phyloP scores from a whole-genome alignment of 2,329 filamentous ascomycete genomes.

The Pseudopithomyces chartarum region DNA sequence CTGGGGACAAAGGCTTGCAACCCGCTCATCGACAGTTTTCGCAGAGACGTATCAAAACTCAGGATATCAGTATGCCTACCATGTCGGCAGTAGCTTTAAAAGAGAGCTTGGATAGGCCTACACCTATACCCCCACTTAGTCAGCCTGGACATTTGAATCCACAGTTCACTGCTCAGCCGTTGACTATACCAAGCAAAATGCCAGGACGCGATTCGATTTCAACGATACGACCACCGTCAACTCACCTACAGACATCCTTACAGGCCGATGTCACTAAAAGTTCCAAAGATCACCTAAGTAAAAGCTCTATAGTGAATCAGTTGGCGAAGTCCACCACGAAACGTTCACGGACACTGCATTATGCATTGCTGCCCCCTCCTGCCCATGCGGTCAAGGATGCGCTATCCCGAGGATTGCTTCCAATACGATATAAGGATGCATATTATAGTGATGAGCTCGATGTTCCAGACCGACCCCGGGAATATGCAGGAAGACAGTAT shows the following conservation, averaged over 20 bases:
- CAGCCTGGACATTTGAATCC: slow-evolving; percentile 63
- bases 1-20: slow-evolving; percentile 9
- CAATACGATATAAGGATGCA: slow-evolving; percentile 81
- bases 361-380: slow-evolving; percentile 48
- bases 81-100: slow-evolving; percentile 73
- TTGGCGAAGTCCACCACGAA: slow-evolving; percentile 25
- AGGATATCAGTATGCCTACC: slow-evolving; percentile 42
- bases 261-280: slow-evolving; percentile 19
- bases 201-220: too few species aligned
- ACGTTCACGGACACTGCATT: slow-evolving; percentile 35
- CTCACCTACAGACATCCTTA: slow-evolving; percentile 32
- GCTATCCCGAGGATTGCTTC: slow-evolving; percentile 62
- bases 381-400: slow-evolving; percentile 58
- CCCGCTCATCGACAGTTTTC: slow-evolving; percentile 36
- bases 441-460: slow-evolving; percentile 85
- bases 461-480: slow-evolving; percentile 74
- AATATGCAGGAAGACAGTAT: slow-evolving; percentile 89
- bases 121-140: slow-evolving; percentile 67
- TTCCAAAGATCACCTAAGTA: slow-evolving; percentile 21
- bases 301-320: slow-evolving; percentile 20
- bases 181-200: too few species aligned
- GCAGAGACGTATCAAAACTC: slow-evolving; percentile 48
- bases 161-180: too few species aligned
- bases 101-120: slow-evolving; percentile 73
- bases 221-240: slow-evolving; percentile 35